Evolutionary conservation across 768 basidiomycete genomes (phyloP), one percentile per base, ranked within the genome.

Genomic region (Hysterangium stoloniferum): DNA sequence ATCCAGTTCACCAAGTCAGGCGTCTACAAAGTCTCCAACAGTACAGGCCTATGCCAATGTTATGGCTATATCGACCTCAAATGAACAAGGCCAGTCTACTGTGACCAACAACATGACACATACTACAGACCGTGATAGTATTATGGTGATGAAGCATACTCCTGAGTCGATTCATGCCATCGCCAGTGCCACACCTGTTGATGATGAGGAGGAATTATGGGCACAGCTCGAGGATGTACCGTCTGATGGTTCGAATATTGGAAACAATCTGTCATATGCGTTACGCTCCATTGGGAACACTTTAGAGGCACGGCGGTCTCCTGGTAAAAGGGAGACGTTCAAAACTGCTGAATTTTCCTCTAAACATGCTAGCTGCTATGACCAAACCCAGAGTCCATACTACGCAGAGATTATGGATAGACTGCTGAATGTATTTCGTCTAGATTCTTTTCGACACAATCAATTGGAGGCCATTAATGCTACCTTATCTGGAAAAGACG

Each of bases 381-480:
- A 48, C 19, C 36, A 49, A 27, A 44, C 29, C 5, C 29, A 56
- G 48, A 49, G 59, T 20, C 57, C 58, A 6, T 70, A 71, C 56
- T 73, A 74, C 52, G 38, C 48, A 8, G 86, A 89, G 60, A 69
- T 86, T 44, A 66, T 68, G 54, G 64, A 64, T 20, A 74, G 76
- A 11, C 71, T 93, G 7, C 71, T 66, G 41, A 57, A 64, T 6
- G 71, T 76, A 0, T 98, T 97, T 65, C 68, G 69, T 4, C 71
- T 97, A 12, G 58, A 73, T 0, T 59, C 62, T 1, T 98, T 98
- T 64, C 79, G 95, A 29, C 66, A 64, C 12, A 87, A 97, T 64
- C 96, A 98, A 61, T 74, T 92, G 34, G 83, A 87, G 59, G 91
- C 88, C 1, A 86, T 98, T 55, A 76, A 78, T 37, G 85, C 84